phyloP scores from a whole-genome alignment of 345 rosid genomes.

The Theobroma cacao region DNA sequence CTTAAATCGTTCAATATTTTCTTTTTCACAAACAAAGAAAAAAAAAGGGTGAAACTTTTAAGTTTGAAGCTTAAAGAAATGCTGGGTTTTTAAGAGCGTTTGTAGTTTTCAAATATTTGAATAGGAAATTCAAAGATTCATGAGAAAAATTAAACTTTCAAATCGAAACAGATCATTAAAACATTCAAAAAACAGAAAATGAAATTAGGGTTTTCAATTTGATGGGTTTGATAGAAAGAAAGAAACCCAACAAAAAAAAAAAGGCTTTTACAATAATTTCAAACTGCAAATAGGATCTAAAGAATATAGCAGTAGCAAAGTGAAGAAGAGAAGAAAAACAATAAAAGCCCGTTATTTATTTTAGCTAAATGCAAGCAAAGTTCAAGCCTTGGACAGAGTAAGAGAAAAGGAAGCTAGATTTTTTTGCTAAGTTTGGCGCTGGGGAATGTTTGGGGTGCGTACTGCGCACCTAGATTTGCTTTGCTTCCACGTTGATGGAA shows the following conservation, averaged over 20 bases:
- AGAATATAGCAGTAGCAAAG: neutral
- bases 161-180: neutral
- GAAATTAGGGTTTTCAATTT: neutral
- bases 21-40: neutral
- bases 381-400: too few relatives aligned
- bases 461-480: constrained; percentile 23
- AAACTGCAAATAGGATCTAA: neutral
- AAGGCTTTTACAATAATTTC: too few relatives aligned
- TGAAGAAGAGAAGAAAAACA: too few relatives aligned
- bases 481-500: constrained; percentile 32
- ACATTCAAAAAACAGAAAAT: neutral
- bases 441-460: constrained; percentile 12
- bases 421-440: neutral
- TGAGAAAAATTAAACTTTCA: neutral
- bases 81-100: neutral
- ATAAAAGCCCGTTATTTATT: too few relatives aligned
- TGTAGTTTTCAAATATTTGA: neutral
- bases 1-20: neutral
- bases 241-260: neutral
- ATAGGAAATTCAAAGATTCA: neutral
- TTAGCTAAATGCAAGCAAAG: too few relatives aligned
- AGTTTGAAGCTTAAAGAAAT: neutral
- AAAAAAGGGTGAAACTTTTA: neutral
- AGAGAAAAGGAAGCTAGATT: neutral
- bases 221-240: too few relatives aligned